These are phyloP conservation scores for Ustilago tritici DNA, from an alignment of 1,284 basidiomycete genomes.

Conservation along the genomic window DNA sequence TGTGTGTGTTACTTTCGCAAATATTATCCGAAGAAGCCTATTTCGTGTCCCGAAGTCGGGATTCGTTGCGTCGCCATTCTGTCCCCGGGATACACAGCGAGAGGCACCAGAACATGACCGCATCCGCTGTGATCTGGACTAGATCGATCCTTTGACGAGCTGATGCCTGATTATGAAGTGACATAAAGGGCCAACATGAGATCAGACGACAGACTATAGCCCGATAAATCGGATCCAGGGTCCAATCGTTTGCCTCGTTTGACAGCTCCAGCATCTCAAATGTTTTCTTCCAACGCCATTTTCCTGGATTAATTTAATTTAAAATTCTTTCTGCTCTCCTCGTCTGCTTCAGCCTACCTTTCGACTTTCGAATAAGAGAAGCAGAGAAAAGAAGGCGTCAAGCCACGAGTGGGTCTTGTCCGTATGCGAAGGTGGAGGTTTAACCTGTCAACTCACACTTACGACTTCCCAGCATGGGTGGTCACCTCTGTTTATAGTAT, in stretches of 20 bases:
- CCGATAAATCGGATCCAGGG: constrained; percentile 2
- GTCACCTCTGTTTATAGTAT: too few species aligned
- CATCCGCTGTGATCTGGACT: neutral
- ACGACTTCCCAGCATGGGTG: too few species aligned
- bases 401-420: constrained; percentile 25
- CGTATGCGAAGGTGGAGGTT: constrained; percentile 32
- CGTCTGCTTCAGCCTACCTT: neutral
- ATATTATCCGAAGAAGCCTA: constrained; percentile 20
- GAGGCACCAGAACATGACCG: neutral
- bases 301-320: constrained; percentile 6
- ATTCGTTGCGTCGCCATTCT: constrained; percentile 13
- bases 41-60: constrained; percentile 2
- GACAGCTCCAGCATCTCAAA: constrained; percentile 1
- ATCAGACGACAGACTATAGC: neutral
- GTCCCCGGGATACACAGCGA: neutral
- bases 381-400: constrained; percentile 20
- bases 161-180: neutral
- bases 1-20: neutral
- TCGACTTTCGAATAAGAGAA: neutral
- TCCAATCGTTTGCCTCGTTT: constrained; percentile 9
- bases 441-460: neutral
- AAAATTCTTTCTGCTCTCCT: neutral
- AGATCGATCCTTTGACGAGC: neutral
- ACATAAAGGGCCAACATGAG: neutral
- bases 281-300: neutral